phyloP scores from a whole-genome alignment of 2,329 filamentous ascomycete genomes.

The Fusarium praegraminearum region DNA sequence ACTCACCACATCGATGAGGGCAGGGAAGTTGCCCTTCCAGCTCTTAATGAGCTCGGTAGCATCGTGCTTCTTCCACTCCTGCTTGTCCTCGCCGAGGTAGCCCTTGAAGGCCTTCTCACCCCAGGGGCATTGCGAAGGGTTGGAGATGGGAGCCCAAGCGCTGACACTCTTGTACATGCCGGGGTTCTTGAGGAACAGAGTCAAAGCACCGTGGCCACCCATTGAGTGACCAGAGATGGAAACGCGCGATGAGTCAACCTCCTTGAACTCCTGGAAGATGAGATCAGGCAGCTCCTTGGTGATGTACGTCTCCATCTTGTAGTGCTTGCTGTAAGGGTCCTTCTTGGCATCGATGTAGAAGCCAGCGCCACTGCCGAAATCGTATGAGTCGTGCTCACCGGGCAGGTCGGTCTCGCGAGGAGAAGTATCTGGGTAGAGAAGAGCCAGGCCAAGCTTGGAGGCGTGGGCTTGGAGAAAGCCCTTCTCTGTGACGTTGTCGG shows the following conservation, averaged over 20 bases:
- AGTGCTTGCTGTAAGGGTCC: slow-evolving; percentile 79
- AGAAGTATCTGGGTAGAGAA: slow-evolving; percentile 95
- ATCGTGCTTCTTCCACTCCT: slow-evolving; percentile 89
- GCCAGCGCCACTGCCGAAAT: slow-evolving; percentile 91
- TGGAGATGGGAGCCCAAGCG: slow-evolving; percentile 90
- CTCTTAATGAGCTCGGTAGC: slow-evolving; percentile 87
- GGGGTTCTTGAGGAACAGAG: slow-evolving; percentile 91
- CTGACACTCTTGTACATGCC: slow-evolving; percentile 89
- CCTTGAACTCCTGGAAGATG: slow-evolving; percentile 78
- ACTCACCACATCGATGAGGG: slow-evolving; percentile 87
- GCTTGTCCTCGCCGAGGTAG: slow-evolving; percentile 83
- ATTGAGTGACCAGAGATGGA: slow-evolving; percentile 95
- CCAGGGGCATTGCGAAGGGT: slow-evolving; percentile 89
- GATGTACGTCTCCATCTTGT: slow-evolving; percentile 96
- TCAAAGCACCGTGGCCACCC: slow-evolving; percentile 96
- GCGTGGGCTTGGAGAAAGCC: slow-evolving; percentile 93
- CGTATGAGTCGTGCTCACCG: slow-evolving; percentile 88
- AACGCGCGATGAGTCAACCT: slow-evolving; percentile 76
- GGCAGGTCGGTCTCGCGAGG: slow-evolving; percentile 84
- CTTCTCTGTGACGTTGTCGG: slow-evolving; percentile 84
- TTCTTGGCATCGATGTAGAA: slow-evolving; percentile 93
- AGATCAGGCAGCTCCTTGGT: slow-evolving; percentile 85
- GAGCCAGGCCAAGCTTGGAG: slow-evolving; percentile 83
- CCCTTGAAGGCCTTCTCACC: slow-evolving; percentile 94
- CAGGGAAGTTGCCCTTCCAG: slow-evolving; percentile 78